Percentiles rank a stretch among this genome's conserved stretches.
These are phyloP conservation scores for Plectosphaerella plurivora DNA, from an alignment of 2,329 filamentous ascomycete species.

Conservation along the genomic window DNA sequence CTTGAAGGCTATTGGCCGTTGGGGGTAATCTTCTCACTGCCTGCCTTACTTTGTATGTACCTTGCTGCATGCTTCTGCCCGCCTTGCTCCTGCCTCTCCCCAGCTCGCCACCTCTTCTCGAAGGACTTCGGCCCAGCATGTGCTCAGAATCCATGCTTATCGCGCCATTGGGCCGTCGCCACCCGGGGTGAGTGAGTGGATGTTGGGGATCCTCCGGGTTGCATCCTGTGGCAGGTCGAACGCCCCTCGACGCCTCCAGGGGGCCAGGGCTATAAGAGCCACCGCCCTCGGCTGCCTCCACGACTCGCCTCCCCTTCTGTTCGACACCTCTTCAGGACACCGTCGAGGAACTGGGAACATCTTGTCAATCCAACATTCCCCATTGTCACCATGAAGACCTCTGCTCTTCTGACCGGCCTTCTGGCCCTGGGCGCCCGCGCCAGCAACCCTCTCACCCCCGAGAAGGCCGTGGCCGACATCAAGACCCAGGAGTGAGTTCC, in stretches of 20 bases:
- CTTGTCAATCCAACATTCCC: neutral
- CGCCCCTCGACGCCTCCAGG: neutral
- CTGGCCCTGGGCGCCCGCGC: conserved; percentile 10
- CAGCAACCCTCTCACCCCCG: conserved; percentile 27
- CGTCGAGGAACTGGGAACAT: neutral
- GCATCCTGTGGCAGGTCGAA: neutral
- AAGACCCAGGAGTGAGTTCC: conserved; percentile 27
- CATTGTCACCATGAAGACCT: conserved; percentile 10
- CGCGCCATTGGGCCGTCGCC: conserved; percentile 1
- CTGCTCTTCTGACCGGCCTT: conserved; percentile 9
- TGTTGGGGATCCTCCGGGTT: neutral
- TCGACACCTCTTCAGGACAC: neutral
- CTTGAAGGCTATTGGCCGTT: neutral
- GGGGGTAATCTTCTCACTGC: neutral
- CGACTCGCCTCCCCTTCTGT: neutral
- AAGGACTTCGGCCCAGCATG: neutral
- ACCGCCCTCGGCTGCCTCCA: neutral
- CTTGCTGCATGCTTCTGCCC: neutral
- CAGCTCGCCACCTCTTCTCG: too few species aligned
- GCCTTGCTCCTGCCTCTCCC: too few species aligned
- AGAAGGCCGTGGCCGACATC: conserved; percentile 35
- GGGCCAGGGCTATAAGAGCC: neutral
- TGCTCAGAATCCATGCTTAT: conserved; percentile 2
- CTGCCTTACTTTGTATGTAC: neutral
- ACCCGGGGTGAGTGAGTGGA: neutral